A percentile compares a stretch with the other conserved stretches of the same genome.
Evolutionary conservation across 1,284 basidiomycete species (phyloP).

Genomic region (Rhodotorula sp.): DNA sequence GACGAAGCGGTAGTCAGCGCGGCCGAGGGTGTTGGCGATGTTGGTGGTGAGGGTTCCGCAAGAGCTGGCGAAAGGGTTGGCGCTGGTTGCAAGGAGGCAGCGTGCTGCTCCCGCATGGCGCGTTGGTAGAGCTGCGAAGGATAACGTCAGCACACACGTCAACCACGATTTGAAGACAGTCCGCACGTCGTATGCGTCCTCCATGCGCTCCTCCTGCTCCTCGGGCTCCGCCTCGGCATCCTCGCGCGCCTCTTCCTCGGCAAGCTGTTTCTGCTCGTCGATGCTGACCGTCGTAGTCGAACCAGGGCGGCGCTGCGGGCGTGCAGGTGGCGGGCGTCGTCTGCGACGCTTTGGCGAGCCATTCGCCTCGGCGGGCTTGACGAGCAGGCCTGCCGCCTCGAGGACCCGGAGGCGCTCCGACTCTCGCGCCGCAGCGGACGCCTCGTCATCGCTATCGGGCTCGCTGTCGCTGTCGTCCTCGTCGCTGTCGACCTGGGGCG

Average conservation of each 20-base stretch:
- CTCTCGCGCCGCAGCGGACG: constrained; percentile 62
- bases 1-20: constrained; percentile 4
- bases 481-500: neutral
- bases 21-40: constrained; percentile 14
- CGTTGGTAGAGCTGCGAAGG: constrained; percentile 34
- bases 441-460: constrained; percentile 48
- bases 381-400: constrained; percentile 80
- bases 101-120: constrained; percentile 34
- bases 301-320: constrained; percentile 38
- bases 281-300: constrained; percentile 34
- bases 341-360: constrained; percentile 54
- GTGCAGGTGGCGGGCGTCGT: constrained; percentile 32
- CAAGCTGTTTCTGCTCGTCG: constrained; percentile 5
- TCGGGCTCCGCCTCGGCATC: constrained; percentile 42
- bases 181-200: constrained; percentile 77
- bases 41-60: constrained; percentile 1
- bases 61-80: neutral
- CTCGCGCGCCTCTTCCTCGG: constrained; percentile 49
- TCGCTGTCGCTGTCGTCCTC: constrained; percentile 46
- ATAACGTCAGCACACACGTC: neutral
- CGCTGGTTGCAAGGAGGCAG: neutral
- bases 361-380: constrained; percentile 56
- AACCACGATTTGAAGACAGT: too few species aligned
- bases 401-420: constrained; percentile 76
- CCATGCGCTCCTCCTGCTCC: constrained; percentile 58